Conservation (phyloP, 805 yeast genomes). For the Sungouiella thailandica region DNA sequence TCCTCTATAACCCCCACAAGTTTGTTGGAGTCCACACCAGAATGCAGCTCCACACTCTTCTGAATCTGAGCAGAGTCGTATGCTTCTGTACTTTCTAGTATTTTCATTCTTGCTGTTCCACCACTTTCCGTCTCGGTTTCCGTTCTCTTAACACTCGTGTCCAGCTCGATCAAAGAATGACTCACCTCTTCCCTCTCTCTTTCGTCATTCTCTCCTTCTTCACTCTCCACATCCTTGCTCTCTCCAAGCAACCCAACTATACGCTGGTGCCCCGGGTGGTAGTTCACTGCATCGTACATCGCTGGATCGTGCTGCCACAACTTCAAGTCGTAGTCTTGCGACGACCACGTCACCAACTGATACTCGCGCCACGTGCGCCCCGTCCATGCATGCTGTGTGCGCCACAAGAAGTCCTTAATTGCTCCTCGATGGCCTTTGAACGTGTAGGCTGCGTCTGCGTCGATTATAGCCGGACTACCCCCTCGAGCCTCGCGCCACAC, state of each 20-base stretch:
- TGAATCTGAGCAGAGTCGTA: no score
- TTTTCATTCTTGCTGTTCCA: no score
- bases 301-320: slow-evolving; percentile 64
- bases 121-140: no score
- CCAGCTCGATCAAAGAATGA: no score
- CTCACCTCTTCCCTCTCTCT: no score
- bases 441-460: slow-evolving; percentile 28
- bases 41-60: no score
- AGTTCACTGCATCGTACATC: slow-evolving; percentile 32
- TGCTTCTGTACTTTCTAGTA: no score
- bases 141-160: no score
- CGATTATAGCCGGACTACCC: slow-evolving; percentile 22
- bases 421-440: slow-evolving; percentile 83
- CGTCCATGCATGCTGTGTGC: slow-evolving; percentile 47
- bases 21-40: no score
- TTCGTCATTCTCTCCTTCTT: no score
- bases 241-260: slow-evolving; percentile 13
- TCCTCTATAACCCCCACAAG: no score
- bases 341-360: slow-evolving; percentile 92
- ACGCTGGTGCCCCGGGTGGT: slow-evolving; percentile 30
- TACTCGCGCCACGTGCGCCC: slow-evolving; percentile 61
- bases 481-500: slow-evolving; percentile 25
- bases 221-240: background rate
- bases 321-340: slow-evolving; percentile 71
- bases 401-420: slow-evolving; percentile 85